These are phyloP conservation scores for Irpex sp. DNA, from an alignment of 1,284 basidiomycete genomes.

Conservation along the genomic window DNA sequence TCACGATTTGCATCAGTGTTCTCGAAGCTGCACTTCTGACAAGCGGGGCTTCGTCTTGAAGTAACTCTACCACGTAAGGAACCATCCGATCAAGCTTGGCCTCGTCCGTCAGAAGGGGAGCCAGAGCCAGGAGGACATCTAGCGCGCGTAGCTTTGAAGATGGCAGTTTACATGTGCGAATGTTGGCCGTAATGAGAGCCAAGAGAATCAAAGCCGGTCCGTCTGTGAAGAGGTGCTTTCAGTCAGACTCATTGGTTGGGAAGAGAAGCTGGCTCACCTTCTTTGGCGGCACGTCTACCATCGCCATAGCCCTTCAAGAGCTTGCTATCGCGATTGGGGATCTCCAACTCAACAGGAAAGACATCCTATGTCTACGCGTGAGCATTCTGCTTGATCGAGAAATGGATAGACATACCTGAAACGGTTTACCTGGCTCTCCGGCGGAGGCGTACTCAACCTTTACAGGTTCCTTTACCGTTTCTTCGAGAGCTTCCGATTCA, in stretches of 20 bases:
- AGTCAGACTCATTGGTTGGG: slow-evolving; percentile 9
- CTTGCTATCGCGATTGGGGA: slow-evolving; percentile 67
- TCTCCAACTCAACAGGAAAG: slow-evolving; percentile 71
- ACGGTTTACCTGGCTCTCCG: slow-evolving; percentile 45
- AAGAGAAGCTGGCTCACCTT: slow-evolving; percentile 41
- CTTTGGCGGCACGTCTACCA: slow-evolving; percentile 52
- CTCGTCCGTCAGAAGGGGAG: slow-evolving; percentile 86
- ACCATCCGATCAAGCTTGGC: slow-evolving; percentile 93
- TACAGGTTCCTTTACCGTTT: slow-evolving; percentile 44
- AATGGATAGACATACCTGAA: slow-evolving; percentile 45
- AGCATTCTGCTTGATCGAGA: not conserved
- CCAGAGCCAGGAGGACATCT: slow-evolving; percentile 85
- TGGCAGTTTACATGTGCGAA: slow-evolving; percentile 86
- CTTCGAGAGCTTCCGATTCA: slow-evolving; percentile 29
- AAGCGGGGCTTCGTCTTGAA: slow-evolving; percentile 80
- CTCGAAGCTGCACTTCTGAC: slow-evolving; percentile 82
- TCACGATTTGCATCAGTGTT: slow-evolving; percentile 81
- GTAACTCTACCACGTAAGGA: slow-evolving; percentile 86
- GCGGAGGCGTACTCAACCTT: slow-evolving; percentile 46
- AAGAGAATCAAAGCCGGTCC: slow-evolving; percentile 80
- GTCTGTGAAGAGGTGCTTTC: slow-evolving; percentile 39
- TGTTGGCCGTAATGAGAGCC: slow-evolving; percentile 85
- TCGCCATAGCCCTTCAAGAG: slow-evolving; percentile 37
- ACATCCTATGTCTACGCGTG: slow-evolving; percentile 49
- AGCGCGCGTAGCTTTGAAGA: slow-evolving; percentile 85